Evolutionary conservation across 2,329 filamentous ascomycete species (phyloP), one percentile per base, ranked within the genome.

Genomic region (Colletotrichum cuscutae): DNA sequence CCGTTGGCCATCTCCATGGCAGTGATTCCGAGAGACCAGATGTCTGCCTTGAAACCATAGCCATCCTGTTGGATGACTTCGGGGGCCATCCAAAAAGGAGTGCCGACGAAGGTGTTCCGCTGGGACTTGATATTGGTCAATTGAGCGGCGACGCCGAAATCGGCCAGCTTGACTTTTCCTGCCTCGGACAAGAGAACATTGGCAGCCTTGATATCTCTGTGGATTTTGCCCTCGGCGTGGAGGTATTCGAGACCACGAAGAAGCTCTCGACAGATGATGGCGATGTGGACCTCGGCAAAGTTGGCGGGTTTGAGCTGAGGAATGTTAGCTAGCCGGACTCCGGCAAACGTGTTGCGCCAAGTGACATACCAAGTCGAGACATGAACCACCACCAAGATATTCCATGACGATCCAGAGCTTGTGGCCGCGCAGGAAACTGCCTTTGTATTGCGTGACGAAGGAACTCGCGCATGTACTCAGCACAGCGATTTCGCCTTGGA

Each of bases 391-490:
- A 6, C 97, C 97, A 12, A 99, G 86, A 80, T 93, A 99, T 83
- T 99, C 97, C 97, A 99, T 99, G 71, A 98, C 95, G 80, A 99
- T 99, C 97, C 97, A 99, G 86, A 99, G 86, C 84, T 98, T 99
- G 81, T 95, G 94, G 30, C 97, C 97, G 77, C 94, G 91, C n/a
- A 98, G 89, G 82, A 98, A 99, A 80, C 95, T 98, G 26, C 94
- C 94, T 82, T 95, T 97, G 88, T 99, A 99, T 81, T 97, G 94
- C 19, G 97, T 98, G 77, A 99, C 95, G 82, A 93, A 97, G 60
- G 94, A 93, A 81, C 95, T 98, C 77, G 94, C 93, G 86, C 97
- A 99, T 65, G 97, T 98, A 83, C 95, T 97, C 74, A 99, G 88
- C 42, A 99, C 93, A 3, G 95, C 93, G 77, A 99, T 98, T 81